These are phyloP conservation scores for Patellifolia procumbens DNA, from an alignment of 179 eudicot genomes.

Conservation along the genomic window DNA sequence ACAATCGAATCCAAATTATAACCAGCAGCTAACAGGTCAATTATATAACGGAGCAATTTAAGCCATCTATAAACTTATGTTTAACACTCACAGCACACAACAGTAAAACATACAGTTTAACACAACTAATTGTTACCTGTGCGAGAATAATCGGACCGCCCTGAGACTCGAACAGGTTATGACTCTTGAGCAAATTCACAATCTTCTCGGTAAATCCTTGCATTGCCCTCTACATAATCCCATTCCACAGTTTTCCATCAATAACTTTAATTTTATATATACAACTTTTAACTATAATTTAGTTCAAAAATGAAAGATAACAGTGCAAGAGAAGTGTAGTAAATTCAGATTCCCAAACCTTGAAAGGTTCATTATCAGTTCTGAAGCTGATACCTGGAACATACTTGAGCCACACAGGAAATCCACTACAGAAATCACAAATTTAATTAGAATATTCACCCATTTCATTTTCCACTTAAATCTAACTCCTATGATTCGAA, in stretches of 20 bases:
- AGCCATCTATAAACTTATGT: too few species aligned
- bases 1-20: background rate
- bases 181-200: conserved; percentile 76
- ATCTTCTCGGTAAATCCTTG: conserved; percentile 72
- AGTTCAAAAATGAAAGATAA: background rate
- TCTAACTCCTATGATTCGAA: background rate
- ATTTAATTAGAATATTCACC: conserved; percentile 9
- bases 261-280: background rate
- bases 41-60: background rate
- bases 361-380: conserved; percentile 89
- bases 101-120: background rate
- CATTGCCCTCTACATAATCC: conserved; percentile 67
- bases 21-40: background rate
- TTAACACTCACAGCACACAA: background rate
- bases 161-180: conserved; percentile 74
- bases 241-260: conserved; percentile 15
- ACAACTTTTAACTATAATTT: background rate
- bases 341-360: conserved; percentile 44
- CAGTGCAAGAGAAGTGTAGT: background rate
- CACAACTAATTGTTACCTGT: conserved; percentile 45
- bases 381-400: conserved; percentile 95
- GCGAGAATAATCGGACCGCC: conserved; percentile 93
- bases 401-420: conserved; percentile 95
- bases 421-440: conserved; percentile 57
- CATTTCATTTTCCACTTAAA: background rate